Evolutionary conservation across 805 yeast species (phyloP), one percentile per base, ranked within the genome.

Genomic region (Metschnikowia sp.): DNA sequence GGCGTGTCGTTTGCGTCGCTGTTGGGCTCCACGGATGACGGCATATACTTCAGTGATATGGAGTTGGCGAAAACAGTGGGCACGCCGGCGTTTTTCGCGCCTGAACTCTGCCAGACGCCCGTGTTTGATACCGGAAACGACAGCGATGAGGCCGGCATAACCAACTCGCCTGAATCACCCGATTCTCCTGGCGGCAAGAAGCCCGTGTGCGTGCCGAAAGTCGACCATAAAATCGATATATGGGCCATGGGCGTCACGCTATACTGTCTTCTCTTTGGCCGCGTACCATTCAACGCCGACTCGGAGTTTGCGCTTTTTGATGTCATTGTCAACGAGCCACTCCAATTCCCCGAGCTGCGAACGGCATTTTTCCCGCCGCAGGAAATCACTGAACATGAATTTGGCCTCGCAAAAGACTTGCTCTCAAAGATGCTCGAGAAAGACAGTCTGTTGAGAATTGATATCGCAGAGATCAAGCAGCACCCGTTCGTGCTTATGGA

Each of bases 201-300:
- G 32, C 33, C 12, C 42, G 32, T 42, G 22, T 36, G 55, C 18
- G 41, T 58, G 30, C 79, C 83, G 4, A 79, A 75, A 45, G 85
- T 92, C 36, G 84, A 88, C 44, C 76, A 83, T 61, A 89, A 87
- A 64, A 87, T 94, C 46, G 99, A 94, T 68, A 86, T 92, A n/a
- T 94, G 99, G 99, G 96, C 99, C 0, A 66, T 90, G 18, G 99
- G 99, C 10, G 90, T 92, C 6, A 91, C 98, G 0, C 69, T 94
- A 13, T 94, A 83, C 65, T 91, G 97, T 62, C 69, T 94, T 34
- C 62, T 92, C 11, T 92, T 88, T 68, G 99, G 99, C 10, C 75
- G 77, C 52, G 78, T 94, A 38, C 99, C 99, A 2, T 94, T 92
- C 63, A 81, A 84, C 60, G 96, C 91, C 0, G 90, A 83, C 40